Conservation (phyloP, 257 asterid species). For the Phtheirospermum japonicum region DNA sequence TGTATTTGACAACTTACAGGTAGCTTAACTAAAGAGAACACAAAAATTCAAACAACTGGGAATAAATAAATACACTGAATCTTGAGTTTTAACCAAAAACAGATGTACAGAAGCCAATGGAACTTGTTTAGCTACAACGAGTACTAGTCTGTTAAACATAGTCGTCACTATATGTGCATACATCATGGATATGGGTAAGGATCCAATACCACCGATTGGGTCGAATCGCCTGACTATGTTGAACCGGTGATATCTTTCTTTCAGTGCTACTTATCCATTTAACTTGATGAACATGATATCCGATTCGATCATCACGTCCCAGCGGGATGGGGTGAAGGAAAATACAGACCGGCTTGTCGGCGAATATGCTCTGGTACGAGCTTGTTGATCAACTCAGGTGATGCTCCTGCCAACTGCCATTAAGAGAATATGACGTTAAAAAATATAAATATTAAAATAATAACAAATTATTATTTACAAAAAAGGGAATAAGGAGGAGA, state of each 20-base stretch:
- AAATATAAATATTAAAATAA: neutral
- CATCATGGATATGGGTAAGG: constrained; percentile 27
- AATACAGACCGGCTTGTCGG: constrained; percentile 38
- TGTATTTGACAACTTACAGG: constrained; percentile 25
- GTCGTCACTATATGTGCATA: constrained; percentile 41
- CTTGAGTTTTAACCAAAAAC: constrained; percentile 40
- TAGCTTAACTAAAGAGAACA: neutral
- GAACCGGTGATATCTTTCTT: constrained; percentile 15
- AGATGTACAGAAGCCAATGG: constrained; percentile 55
- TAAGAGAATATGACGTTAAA: constrained; percentile 19
- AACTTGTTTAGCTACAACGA: constrained; percentile 37
- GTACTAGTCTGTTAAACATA: constrained; percentile 34
- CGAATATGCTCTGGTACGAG: constrained; percentile 52
- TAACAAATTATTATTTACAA: neutral
- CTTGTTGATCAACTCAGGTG: constrained; percentile 66
- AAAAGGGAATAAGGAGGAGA: neutral
- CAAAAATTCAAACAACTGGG: constrained; percentile 3
- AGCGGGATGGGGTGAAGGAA: constrained; percentile 35
- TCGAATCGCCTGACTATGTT: constrained; percentile 25
- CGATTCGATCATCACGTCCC: constrained; percentile 33
- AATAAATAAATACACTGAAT: constrained; percentile 22
- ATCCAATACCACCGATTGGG: constrained; percentile 32
- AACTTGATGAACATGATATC: constrained; percentile 12
- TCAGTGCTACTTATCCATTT: constrained; percentile 27
- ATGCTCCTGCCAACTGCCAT: constrained; percentile 70